These are phyloP conservation scores for Cystobasidiopsis lactophilus DNA, from an alignment of 768 basidiomycete species.

Conservation along the genomic window DNA sequence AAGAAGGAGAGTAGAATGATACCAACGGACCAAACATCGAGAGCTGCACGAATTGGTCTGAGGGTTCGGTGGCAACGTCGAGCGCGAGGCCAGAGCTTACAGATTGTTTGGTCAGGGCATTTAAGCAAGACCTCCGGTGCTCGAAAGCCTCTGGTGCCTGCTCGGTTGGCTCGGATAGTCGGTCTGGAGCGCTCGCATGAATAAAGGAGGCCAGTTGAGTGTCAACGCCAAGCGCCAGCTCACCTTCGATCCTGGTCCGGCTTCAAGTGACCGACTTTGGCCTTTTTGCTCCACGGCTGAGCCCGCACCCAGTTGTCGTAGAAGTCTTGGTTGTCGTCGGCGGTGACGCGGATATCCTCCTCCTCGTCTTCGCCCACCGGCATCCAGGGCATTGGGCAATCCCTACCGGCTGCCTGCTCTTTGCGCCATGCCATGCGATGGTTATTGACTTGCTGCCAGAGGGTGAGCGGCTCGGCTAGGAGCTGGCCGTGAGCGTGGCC, in stretches of 20 bases:
- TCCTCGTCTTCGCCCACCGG: conserved; percentile 28
- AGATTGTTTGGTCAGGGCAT: conserved; percentile 76
- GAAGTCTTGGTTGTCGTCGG: conserved; percentile 5
- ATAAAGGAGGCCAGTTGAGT: not conserved
- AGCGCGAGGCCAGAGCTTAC: conserved; percentile 30
- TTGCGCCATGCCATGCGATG: not conserved
- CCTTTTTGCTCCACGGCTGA: conserved; percentile 26
- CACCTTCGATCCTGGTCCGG: conserved; percentile 30
- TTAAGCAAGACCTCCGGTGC: conserved; percentile 91
- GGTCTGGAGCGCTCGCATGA: conserved; percentile 32
- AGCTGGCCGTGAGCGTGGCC: conserved; percentile 49
- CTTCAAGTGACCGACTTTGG: conserved; percentile 47
- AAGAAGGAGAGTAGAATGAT: conserved; percentile 82
- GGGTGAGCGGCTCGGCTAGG: not conserved
- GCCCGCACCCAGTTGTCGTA: conserved; percentile 15
- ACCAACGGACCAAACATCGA: conserved; percentile 91
- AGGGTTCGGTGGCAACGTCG: not conserved
- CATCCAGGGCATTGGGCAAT: not conserved
- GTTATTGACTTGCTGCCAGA: not conserved
- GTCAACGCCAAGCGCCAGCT: too few species aligned
- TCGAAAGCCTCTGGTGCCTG: conserved; percentile 88
- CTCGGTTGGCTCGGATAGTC: conserved; percentile 75
- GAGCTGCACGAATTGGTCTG: conserved; percentile 34
- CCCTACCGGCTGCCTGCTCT: not conserved
- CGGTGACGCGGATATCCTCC: conserved; percentile 6